These are phyloP conservation scores for Amanita molliuscula DNA, from an alignment of 768 basidiomycete species.

Conservation along the genomic window DNA sequence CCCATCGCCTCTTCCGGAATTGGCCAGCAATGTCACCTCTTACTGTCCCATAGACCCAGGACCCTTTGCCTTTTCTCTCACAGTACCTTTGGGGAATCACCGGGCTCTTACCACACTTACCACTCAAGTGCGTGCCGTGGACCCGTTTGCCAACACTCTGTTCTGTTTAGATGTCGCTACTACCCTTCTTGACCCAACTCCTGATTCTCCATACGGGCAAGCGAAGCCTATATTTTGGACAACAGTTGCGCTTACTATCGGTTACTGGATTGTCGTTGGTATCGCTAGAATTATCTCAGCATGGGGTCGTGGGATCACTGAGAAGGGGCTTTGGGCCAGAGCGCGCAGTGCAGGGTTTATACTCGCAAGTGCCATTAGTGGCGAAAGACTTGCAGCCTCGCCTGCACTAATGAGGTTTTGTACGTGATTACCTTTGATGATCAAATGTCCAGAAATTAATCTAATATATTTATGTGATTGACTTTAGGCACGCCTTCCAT, in stretches of 20 bases:
- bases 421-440: slow-evolving; percentile 27
- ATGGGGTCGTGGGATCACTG: slow-evolving; percentile 64
- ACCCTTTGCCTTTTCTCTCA: slow-evolving; percentile 70
- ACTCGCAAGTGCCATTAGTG: slow-evolving; percentile 86
- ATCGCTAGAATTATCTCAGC: slow-evolving; percentile 75
- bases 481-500: slow-evolving; percentile 77
- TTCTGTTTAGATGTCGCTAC: slow-evolving; percentile 72
- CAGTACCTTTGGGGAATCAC: slow-evolving; percentile 52
- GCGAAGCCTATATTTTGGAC: slow-evolving; percentile 64
- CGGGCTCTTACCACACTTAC: slow-evolving; percentile 76
- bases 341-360: slow-evolving; percentile 82
- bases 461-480: slow-evolving; percentile 6
- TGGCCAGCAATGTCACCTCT: slow-evolving; percentile 23
- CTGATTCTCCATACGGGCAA: slow-evolving; percentile 50
- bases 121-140: slow-evolving; percentile 82
- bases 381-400: slow-evolving; percentile 75
- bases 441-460: slow-evolving; percentile 1
- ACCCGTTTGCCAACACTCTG: slow-evolving; percentile 74
- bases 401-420: slow-evolving; percentile 86
- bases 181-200: slow-evolving; percentile 63
- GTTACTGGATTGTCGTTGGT: slow-evolving; percentile 79
- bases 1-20: slow-evolving; percentile 54
- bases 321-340: slow-evolving; percentile 55
- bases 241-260: slow-evolving; percentile 61
- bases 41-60: slow-evolving; percentile 80